Evolutionary conservation across 805 yeast species (phyloP).

Genomic region (Torulaspora quercuum): DNA sequence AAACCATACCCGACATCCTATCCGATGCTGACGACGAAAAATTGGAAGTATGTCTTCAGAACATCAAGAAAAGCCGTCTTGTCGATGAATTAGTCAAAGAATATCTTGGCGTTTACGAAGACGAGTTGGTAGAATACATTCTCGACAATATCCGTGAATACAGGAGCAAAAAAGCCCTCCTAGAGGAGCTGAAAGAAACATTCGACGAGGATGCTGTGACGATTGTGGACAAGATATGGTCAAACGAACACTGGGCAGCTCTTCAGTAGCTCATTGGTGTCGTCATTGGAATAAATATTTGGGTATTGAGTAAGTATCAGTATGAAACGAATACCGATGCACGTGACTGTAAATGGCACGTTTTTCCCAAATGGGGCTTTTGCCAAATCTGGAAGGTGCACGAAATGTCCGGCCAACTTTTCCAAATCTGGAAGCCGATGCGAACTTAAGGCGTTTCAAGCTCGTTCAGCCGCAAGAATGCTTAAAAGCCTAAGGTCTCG

Average conservation of each 20-base stretch:
- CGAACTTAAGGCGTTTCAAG: slow-evolving; percentile 10
- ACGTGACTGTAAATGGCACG: not conserved
- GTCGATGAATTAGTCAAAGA: slow-evolving; percentile 34
- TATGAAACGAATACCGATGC: too few species aligned
- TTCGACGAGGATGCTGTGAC: slow-evolving; percentile 34
- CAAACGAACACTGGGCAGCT: slow-evolving; percentile 16
- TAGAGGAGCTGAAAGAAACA: slow-evolving; percentile 32
- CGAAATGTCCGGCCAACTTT: slow-evolving; percentile 4
- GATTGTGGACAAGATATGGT: slow-evolving; percentile 33
- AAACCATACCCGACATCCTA: slow-evolving; percentile 1
- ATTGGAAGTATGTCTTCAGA: slow-evolving; percentile 17
- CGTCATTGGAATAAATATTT: too few species aligned
- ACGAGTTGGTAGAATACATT: slow-evolving; percentile 34
- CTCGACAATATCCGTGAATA: slow-evolving; percentile 29
- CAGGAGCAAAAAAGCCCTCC: slow-evolving; percentile 22
- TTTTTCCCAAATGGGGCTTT: slow-evolving; percentile 1
- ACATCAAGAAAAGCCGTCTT: slow-evolving; percentile 20
- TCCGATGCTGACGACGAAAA: slow-evolving; percentile 16
- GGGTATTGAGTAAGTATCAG: too few species aligned
- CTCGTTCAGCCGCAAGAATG: slow-evolving; percentile 11
- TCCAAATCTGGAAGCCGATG: slow-evolving; percentile 2
- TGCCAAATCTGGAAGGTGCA: slow-evolving; percentile 6
- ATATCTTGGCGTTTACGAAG: slow-evolving; percentile 34
- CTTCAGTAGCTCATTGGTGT: not conserved
- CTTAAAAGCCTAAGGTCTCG: slow-evolving; percentile 3